phyloP scores from a whole-genome alignment of 208 protist genomes.

The Leptomonas pyrrhocoris region DNA sequence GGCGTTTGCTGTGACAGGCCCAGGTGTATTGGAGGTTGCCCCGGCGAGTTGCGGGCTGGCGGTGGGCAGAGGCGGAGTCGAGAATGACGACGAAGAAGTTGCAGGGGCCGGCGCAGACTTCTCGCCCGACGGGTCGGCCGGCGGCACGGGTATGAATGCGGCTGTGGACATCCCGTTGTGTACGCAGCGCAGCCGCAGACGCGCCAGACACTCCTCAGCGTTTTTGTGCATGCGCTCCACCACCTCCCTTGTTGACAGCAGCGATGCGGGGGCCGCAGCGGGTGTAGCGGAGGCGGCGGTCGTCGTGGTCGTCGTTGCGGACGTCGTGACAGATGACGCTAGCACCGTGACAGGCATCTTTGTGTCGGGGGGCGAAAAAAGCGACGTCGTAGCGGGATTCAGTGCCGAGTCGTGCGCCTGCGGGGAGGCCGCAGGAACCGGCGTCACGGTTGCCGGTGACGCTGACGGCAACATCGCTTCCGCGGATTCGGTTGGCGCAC shows the following conservation, averaged over 20 bases:
- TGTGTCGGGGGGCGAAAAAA: neutral
- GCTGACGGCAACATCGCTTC: no score
- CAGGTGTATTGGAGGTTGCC: no score
- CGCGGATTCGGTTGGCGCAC: no score
- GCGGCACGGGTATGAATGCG: neutral
- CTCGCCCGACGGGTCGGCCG: neutral
- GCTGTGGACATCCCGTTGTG: slow-evolving; percentile 8
- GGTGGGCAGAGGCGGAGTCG: neutral
- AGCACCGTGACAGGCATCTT: no score
- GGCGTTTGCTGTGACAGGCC: no score
- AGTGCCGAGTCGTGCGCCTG: no score
- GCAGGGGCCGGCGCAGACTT: neutral
- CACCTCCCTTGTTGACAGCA: neutral
- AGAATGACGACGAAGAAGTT: neutral
- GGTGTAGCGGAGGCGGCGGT: neutral
- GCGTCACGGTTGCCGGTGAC: neutral
- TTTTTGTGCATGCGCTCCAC: slow-evolving; percentile 6
- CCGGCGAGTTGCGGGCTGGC: neutral
- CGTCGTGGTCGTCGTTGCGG: neutral
- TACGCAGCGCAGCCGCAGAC: slow-evolving; percentile 29
- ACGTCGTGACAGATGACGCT: neutral
- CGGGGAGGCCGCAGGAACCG: neutral
- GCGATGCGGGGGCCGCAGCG: neutral
- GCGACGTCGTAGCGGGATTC: slow-evolving; percentile 3
- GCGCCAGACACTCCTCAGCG: slow-evolving; percentile 22